Percentiles rank a stretch among this genome's conserved stretches.
phyloP scores from a whole-genome alignment of 768 basidiomycete genomes.

The Rhodotorula diobovata region DNA sequence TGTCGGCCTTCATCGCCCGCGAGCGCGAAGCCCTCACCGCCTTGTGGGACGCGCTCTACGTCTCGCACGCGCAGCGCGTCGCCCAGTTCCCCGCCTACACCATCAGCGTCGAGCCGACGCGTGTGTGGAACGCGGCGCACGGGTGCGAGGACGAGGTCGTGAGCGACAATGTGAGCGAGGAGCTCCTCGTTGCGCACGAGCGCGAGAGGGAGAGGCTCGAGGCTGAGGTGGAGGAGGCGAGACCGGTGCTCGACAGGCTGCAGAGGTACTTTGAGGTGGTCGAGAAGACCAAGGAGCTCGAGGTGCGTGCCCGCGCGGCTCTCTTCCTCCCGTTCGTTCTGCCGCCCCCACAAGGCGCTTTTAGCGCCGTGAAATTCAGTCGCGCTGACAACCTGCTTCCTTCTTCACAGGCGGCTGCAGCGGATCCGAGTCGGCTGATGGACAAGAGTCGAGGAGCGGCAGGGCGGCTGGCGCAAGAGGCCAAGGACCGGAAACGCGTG shows the following conservation, averaged over 20 bases:
- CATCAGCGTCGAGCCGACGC: slow-evolving; percentile 52
- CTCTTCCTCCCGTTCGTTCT: neutral
- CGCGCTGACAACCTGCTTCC: too few relatives aligned
- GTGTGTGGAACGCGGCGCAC: slow-evolving; percentile 7
- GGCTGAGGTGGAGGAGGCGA: slow-evolving; percentile 77
- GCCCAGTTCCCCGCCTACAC: slow-evolving; percentile 70
- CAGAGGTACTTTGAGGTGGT: slow-evolving; percentile 88
- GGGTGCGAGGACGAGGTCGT: slow-evolving; percentile 22
- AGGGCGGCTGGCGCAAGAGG: slow-evolving; percentile 84
- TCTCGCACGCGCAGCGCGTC: slow-evolving; percentile 61
- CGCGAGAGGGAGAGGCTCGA: slow-evolving; percentile 80
- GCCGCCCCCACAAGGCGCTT: too few relatives aligned
- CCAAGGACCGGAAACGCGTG: slow-evolving; percentile 95
- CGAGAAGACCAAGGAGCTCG: slow-evolving; percentile 81
- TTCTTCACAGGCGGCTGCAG: slow-evolving; percentile 56
- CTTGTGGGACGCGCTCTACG: slow-evolving; percentile 81
- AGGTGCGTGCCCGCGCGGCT: slow-evolving; percentile 49
- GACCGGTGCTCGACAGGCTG: slow-evolving; percentile 66
- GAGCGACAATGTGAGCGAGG: slow-evolving; percentile 38
- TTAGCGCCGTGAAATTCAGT: too few relatives aligned
- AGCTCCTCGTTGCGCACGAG: slow-evolving; percentile 68
- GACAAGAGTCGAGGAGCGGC: slow-evolving; percentile 62
- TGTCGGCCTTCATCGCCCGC: slow-evolving; percentile 75
- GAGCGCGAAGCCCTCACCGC: slow-evolving; percentile 73
- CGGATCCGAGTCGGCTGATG: slow-evolving; percentile 73